Conservation (phyloP, 1,139 yeast genomes). For the Suhomyces coccinellae region DNA sequence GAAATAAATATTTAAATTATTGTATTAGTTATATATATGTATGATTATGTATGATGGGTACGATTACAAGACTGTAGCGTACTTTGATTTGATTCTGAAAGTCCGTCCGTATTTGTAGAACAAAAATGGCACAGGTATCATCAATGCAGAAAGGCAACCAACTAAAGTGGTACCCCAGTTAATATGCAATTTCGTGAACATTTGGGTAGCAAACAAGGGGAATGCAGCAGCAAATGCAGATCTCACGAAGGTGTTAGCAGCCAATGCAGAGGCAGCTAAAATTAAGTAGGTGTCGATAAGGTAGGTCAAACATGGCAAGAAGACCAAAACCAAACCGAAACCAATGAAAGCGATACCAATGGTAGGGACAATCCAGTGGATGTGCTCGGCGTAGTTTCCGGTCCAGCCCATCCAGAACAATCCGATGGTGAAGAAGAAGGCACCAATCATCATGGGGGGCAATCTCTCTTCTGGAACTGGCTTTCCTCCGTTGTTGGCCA, state of each 20-base stretch:
- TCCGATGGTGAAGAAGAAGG: constrained; percentile 70
- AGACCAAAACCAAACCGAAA: constrained; percentile 70
- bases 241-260: constrained; percentile 79
- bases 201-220: constrained; percentile 55
- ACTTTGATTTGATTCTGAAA: constrained; percentile 64
- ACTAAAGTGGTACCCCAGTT: constrained; percentile 84
- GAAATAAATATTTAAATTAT: too few species aligned
- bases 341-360: constrained; percentile 73
- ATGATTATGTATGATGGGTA: background rate
- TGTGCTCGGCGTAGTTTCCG: constrained; percentile 63
- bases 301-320: constrained; percentile 76
- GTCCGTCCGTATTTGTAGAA: constrained; percentile 65
- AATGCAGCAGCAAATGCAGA: constrained; percentile 56
- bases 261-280: constrained; percentile 88
- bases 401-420: constrained; percentile 86
- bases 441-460: constrained; percentile 71
- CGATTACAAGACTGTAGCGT: constrained; percentile 47
- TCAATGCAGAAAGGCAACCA: constrained; percentile 61
- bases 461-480: constrained; percentile 81
- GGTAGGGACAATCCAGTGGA: constrained; percentile 88
- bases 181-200: constrained; percentile 73
- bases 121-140: constrained; percentile 75
- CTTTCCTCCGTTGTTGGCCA: constrained; percentile 52
- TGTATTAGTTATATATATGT: too few species aligned
- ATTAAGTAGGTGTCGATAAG: constrained; percentile 76